Percentiles rank a stretch among this genome's conserved stretches.
These are phyloP conservation scores for Bruguiera gymnorhiza DNA, from an alignment of 345 rosid species.

Conservation along the genomic window DNA sequence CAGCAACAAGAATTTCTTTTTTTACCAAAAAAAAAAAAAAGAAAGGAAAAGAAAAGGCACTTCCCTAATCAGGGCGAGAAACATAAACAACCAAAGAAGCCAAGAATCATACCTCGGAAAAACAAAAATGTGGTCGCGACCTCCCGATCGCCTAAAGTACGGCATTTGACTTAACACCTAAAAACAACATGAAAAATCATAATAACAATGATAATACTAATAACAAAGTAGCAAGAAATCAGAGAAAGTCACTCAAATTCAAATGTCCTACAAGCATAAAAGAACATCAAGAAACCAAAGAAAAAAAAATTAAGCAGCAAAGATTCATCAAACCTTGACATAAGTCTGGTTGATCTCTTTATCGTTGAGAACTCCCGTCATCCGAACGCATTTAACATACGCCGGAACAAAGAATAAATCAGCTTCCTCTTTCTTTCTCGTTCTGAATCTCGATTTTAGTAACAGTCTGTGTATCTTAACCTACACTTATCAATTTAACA, in stretches of 20 bases:
- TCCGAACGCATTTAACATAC: conserved; percentile 80
- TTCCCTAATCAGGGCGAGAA: neutral
- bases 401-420: conserved; percentile 95
- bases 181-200: conserved; percentile 4
- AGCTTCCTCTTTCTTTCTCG: conserved; percentile 73
- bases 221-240: neutral
- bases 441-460: conserved; percentile 61
- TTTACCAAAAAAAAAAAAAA: neutral
- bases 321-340: conserved; percentile 53
- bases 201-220: neutral
- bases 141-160: conserved; percentile 80
- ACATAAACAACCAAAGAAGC: neutral
- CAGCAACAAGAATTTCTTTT: neutral
- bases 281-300: too few relatives aligned
- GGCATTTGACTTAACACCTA: conserved; percentile 95
- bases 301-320: neutral
- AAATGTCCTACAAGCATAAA: too few relatives aligned
- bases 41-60: too few relatives aligned
- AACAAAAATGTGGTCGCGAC: conserved; percentile 92
- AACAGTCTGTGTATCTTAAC: conserved; percentile 79
- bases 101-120: conserved; percentile 68
- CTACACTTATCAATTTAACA: conserved; percentile 27
- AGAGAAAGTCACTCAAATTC: neutral
- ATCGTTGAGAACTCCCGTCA: conserved; percentile 92
- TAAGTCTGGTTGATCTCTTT: conserved; percentile 83